Base-by-base conservation (phyloP, 257 asterid species). In the Prunella vulgaris region DNA sequence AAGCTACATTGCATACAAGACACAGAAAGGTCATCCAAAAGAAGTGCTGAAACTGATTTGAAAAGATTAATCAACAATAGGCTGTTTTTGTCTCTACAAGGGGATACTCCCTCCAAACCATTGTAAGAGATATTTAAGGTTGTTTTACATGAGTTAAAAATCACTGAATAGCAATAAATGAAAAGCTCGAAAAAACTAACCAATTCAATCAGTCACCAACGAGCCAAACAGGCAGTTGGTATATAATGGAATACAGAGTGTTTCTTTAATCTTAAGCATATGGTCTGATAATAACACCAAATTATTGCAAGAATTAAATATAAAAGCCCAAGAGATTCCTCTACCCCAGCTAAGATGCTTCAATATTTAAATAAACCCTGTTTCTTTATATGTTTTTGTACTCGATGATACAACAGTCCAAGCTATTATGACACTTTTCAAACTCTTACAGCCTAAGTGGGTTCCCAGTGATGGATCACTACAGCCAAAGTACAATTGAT, bases 341-440 rank as follows among this genome's bases (percentile, higher is more conserved):
- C 65, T 75, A 65, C 71, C 56, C 90, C 92, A 84, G 82, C 85
- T 60, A 33, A 72, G 78, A 80, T 80, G 80, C 75, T 68, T 28
- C 76, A 60, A 66, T 70, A 77, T 74, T 72, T 69, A 70, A 69
- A 70, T 76, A n/a, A 76, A 59, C 67, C 74, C 51, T 49, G 60
- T 32, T 65, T 54, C 32, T 53, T 10, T 56, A 25, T n/a, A 56
- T 66, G 25, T 38, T 44, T 68, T 49, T 64, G 37, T 13, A 60
- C 71, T 73, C 54, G 60, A 52, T 20, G 59, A 66, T 76, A 48
- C 15, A 80, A 70, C 68, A 52, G 59, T 66, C 74, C 76, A 44
- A 61, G 17, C 17, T 42, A 42, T 42, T 12, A 42, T 42, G 49
- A 42, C 84, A 32, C 20, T 21, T 44, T 70, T 21, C 25, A 67